phyloP scores from a whole-genome alignment of 2,329 filamentous ascomycete species.

The Paracamarosporium sp. region DNA sequence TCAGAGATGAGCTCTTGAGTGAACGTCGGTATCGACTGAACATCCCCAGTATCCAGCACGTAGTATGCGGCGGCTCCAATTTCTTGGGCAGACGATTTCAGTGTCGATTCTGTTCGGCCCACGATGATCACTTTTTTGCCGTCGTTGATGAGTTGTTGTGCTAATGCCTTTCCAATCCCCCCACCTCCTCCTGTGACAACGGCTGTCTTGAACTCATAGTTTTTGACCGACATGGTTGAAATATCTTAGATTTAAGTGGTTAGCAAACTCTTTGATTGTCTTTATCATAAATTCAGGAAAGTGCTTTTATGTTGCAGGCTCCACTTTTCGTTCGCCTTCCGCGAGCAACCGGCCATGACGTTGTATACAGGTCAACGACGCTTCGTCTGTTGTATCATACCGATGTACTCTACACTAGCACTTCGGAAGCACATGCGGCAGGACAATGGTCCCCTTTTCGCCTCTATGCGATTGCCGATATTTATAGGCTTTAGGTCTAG shows the following conservation, averaged over 20 bases:
- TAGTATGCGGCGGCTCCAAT: constrained; percentile 61
- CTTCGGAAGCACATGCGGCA: background rate
- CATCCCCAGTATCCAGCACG: constrained; percentile 58
- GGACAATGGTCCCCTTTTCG: background rate
- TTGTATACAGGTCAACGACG: background rate
- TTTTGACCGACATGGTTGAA: constrained; percentile 22
- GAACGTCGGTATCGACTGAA: constrained; percentile 53
- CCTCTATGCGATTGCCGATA: background rate
- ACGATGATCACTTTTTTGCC: constrained; percentile 49
- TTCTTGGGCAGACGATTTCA: constrained; percentile 51
- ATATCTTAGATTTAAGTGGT: background rate
- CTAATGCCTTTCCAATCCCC: constrained; percentile 60
- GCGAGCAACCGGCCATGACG: background rate
- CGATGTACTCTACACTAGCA: too few relatives aligned
- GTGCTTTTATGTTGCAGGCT: background rate
- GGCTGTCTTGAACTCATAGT: constrained; percentile 52
- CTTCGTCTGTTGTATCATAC: background rate
- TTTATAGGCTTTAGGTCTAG: background rate
- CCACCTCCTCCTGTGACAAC: constrained; percentile 54
- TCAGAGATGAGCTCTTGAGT: constrained; percentile 54
- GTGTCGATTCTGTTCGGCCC: constrained; percentile 62
- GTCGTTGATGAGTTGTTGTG: constrained; percentile 50
- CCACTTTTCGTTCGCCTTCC: background rate
- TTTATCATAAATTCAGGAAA: background rate
- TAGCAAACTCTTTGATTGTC: too few relatives aligned